phyloP scores from a whole-genome alignment of 257 asterid species.

The Fraxinus pennsylvanica region DNA sequence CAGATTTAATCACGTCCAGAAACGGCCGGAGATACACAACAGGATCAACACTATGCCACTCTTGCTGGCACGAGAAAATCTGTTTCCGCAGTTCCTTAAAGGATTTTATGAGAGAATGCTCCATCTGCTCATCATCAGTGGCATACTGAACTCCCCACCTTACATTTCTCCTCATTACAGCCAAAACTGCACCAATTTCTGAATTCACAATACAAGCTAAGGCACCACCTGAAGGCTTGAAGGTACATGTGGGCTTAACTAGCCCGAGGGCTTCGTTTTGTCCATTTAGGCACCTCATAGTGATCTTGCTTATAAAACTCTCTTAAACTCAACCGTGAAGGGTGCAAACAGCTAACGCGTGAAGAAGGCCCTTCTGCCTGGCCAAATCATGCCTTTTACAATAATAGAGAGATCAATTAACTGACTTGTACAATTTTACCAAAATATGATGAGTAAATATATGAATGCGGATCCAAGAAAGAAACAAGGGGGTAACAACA shows the following conservation, averaged over 20 bases:
- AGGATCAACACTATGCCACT: conserved; percentile 80
- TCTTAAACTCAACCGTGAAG: conserved; percentile 30
- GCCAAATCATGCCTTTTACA: conserved; percentile 26
- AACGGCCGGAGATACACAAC: conserved; percentile 80
- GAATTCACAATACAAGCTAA: conserved; percentile 87
- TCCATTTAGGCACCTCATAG: conserved; percentile 52
- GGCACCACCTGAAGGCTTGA: conserved; percentile 69
- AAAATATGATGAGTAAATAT: neutral
- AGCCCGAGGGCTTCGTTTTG: conserved; percentile 48
- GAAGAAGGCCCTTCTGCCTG: conserved; percentile 31
- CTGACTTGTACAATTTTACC: conserved; percentile 11
- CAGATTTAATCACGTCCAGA: conserved; percentile 86
- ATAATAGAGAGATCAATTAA: conserved; percentile 15
- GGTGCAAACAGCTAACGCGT: conserved; percentile 30
- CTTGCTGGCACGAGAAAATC: conserved; percentile 73
- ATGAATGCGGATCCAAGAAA: conserved; percentile 10
- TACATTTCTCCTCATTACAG: conserved; percentile 98
- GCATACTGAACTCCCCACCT: conserved; percentile 93
- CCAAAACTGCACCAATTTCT: conserved; percentile 95
- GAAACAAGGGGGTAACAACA: conserved; percentile 1
- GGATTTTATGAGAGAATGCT: conserved; percentile 77
- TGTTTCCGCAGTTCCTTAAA: conserved; percentile 80
- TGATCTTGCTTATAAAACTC: conserved; percentile 34
- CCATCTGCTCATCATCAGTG: conserved; percentile 78
- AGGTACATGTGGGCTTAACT: conserved; percentile 38